Evolutionary conservation across 1,284 basidiomycete genomes (phyloP).

Genomic region (Sphagnurus paluster): DNA sequence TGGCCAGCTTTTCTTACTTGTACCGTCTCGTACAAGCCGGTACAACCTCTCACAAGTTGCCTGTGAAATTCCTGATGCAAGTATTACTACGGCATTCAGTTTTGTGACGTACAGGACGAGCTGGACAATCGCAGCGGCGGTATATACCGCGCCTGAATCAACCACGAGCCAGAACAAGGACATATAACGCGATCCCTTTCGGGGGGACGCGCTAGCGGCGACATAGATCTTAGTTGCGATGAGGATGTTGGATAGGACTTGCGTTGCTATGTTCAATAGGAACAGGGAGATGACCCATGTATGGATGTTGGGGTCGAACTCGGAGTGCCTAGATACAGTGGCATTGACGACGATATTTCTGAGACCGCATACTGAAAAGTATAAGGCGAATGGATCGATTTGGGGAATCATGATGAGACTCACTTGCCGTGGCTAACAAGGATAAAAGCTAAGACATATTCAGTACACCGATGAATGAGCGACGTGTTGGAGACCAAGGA

Average conservation of each 20-base stretch:
- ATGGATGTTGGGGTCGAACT: conserved; percentile 21
- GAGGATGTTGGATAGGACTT: conserved; percentile 23
- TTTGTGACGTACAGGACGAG: conserved; percentile 23
- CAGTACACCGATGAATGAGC: no score
- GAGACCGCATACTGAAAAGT: conserved; percentile 20
- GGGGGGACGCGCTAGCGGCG: conserved; percentile 16
- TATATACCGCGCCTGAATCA: conserved; percentile 26
- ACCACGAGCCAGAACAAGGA: conserved; percentile 23
- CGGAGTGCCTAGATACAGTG: conserved; percentile 18
- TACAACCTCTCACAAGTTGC: no score
- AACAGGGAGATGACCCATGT: conserved; percentile 27
- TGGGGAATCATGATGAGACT: not conserved
- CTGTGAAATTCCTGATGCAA: no score
- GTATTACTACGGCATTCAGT: conserved; percentile 28
- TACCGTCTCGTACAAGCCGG: no score
- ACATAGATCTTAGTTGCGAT: conserved; percentile 24
- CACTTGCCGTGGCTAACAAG: conserved; percentile 23
- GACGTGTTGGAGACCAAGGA: no score
- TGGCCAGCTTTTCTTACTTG: no score
- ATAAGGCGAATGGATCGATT: not conserved
- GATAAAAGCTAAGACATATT: conserved; percentile 22
- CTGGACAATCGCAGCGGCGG: conserved; percentile 23
- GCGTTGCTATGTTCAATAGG: conserved; percentile 26
- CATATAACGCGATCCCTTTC: conserved; percentile 18
- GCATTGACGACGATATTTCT: conserved; percentile 25